These are phyloP conservation scores for Nymphaea colorata DNA, from an alignment of 164 flowering plant species.

Conservation along the genomic window DNA sequence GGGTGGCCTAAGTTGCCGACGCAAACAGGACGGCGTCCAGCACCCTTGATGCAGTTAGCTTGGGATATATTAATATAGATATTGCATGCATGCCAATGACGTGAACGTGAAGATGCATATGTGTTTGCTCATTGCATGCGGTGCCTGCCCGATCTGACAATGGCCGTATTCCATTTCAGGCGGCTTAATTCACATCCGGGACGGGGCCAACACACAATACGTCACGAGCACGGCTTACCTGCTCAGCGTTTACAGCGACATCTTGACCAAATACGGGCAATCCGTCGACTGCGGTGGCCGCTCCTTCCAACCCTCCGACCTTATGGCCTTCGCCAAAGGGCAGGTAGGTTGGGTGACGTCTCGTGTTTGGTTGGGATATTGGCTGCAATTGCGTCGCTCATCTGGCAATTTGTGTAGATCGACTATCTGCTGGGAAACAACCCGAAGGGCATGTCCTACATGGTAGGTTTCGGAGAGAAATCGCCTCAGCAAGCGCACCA, in stretches of 20 bases:
- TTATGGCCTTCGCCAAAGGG: constrained; percentile 53
- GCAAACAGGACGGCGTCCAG: too few species aligned
- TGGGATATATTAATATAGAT: too few species aligned
- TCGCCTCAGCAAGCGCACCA: constrained; percentile 78
- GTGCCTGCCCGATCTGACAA: too few species aligned
- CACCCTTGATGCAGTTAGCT: too few species aligned
- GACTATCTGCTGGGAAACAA: constrained; percentile 75
- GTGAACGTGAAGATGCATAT: too few species aligned
- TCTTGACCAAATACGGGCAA: constrained; percentile 37
- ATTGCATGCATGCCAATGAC: too few species aligned
- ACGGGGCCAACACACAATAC: constrained; percentile 89
- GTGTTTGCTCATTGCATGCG: too few species aligned
- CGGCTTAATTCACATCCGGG: constrained; percentile 57
- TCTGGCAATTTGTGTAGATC: constrained; percentile 33
- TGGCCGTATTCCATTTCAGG: constrained; percentile 17
- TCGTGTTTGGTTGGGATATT: too few species aligned
- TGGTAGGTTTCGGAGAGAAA: constrained; percentile 81
- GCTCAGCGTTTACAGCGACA: constrained; percentile 48
- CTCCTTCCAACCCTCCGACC: constrained; percentile 28
- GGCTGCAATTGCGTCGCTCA: too few species aligned
- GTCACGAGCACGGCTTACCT: constrained; percentile 57
- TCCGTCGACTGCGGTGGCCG: constrained; percentile 42
- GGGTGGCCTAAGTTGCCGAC: too few species aligned
- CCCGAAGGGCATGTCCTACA: constrained; percentile 64
- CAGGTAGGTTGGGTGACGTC: constrained; percentile 33